These are phyloP conservation scores for Suillus weaverae DNA, from an alignment of 768 basidiomycete species.

Conservation along the genomic window DNA sequence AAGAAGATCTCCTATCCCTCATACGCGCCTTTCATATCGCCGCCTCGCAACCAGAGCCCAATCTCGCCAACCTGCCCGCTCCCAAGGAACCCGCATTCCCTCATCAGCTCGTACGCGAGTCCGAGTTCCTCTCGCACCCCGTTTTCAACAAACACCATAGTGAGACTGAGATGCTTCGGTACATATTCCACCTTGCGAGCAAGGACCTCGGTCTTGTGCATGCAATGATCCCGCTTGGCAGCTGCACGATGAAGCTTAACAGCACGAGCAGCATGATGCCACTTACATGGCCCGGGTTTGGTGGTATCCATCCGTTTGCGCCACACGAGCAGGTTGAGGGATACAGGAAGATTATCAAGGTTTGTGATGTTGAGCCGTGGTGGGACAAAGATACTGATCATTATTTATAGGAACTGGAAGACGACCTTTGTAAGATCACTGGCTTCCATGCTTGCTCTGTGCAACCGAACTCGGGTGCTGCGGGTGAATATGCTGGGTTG, in stretches of 20 bases:
- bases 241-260: slow-evolving; percentile 98
- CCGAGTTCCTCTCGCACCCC: slow-evolving; percentile 76
- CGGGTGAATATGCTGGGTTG: slow-evolving; percentile 97
- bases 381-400: slow-evolving; percentile 12
- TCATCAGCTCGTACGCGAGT: slow-evolving; percentile 54
- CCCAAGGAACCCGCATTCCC: slow-evolving; percentile 49
- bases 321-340: slow-evolving; percentile 88
- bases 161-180: slow-evolving; percentile 98
- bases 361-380: slow-evolving; percentile 23
- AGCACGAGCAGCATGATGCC: slow-evolving; percentile 98
- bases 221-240: slow-evolving; percentile 94
- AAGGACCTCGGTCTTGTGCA: slow-evolving; percentile 96
- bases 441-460: slow-evolving; percentile 95
- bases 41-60: slow-evolving; percentile 48
- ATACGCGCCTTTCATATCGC: slow-evolving; percentile 80
- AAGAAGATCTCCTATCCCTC: slow-evolving; percentile 71
- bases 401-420: slow-evolving; percentile 75
- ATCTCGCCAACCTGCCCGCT: slow-evolving; percentile 48
- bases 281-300: slow-evolving; percentile 92
- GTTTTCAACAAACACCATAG: slow-evolving; percentile 98
- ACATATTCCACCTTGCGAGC: slow-evolving; percentile 89
- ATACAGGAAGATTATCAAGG: slow-evolving; percentile 80
- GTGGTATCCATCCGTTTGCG: slow-evolving; percentile 88
- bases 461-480: slow-evolving; percentile 99
- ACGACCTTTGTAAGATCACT: slow-evolving; percentile 89